Base-by-base conservation (phyloP, 2,329 filamentous ascomycete species). In the Penicillium sp. region DNA sequence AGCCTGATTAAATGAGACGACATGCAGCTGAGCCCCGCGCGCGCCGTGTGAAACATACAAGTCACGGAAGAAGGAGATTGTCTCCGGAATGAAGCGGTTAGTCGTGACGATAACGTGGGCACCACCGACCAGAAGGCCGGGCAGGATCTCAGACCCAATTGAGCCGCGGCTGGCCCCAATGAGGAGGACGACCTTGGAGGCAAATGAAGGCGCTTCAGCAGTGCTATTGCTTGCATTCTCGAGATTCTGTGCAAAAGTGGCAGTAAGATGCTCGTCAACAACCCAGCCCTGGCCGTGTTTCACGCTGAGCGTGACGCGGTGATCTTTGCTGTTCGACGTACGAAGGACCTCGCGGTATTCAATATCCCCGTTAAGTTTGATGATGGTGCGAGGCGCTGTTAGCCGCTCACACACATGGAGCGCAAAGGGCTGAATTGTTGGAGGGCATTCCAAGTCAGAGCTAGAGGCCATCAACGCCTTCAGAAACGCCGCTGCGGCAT, bases 1-100 rank as follows among this genome's bases (percentile, higher is more conserved):
- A 35, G 55, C 71, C 47, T 66, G 65, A 35, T 74, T 75, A 56
- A 67, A 70, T 0, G 70, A 71, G 2, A 72, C 50, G 0, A 74
- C 50, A 4, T 63, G 54, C 4, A 74, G 58, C n/a, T 57, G 51
- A 1, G 72, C 67, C 0, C 60, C 64, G 11, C 55, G 56, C 2
- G 61, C 61, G 9, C 69, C 69, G 48, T 66, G 49, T 7, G 50
- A 45, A 3, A 55, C 48, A 48, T 69, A 74, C 6, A 72, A 49
- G 5, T 61, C 33, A 47, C 68, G 68, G 45, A 68, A 73, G 25
- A 65, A 64, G 27, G 36, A 39, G 4, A 39, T 39, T 25, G 36
- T 39, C 36, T 41, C 26, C 5, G 9, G 27, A 9, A 11, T 41
- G 39, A 32, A 41, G 11, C 39, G 39, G 26, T 25, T 41, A 25